Evolutionary conservation across 1,139 yeast genomes (phyloP).

Genomic region (Blastobotrys serpentis): DNA sequence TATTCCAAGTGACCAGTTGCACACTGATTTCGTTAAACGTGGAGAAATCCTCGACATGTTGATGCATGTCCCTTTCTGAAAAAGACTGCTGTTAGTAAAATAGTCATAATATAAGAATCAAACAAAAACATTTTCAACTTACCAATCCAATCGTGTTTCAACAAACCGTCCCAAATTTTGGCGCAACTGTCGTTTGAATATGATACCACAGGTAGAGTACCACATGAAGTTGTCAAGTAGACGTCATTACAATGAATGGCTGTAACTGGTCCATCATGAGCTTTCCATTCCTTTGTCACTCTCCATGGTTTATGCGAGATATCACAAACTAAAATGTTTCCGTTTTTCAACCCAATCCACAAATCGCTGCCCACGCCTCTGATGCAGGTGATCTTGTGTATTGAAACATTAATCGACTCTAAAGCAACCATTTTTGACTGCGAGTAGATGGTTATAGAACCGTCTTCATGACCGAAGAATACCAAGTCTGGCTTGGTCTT

Average conservation of each 20-base stretch:
- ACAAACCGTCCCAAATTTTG: constrained; percentile 40
- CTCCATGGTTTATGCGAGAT: constrained; percentile 37
- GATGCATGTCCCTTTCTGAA: constrained; percentile 34
- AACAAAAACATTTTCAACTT: constrained; percentile 14
- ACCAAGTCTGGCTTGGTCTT: constrained; percentile 33
- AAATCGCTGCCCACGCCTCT: constrained; percentile 36
- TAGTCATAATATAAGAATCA: too few relatives aligned
- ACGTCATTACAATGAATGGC: constrained; percentile 24
- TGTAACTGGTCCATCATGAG: constrained; percentile 36
- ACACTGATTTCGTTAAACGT: constrained; percentile 32
- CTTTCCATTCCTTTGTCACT: constrained; percentile 43
- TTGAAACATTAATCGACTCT: constrained; percentile 39
- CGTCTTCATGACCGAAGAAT: constrained; percentile 46
- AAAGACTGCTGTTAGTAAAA: constrained; percentile 1
- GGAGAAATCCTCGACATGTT: constrained; percentile 35
- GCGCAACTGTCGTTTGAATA: constrained; percentile 28
- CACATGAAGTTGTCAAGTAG: constrained; percentile 14
- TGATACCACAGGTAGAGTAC: constrained; percentile 24
- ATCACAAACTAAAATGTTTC: constrained; percentile 40
- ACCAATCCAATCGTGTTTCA: constrained; percentile 40
- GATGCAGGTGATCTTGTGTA: constrained; percentile 37
- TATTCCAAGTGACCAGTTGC: constrained; percentile 44
- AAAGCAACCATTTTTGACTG: constrained; percentile 29
- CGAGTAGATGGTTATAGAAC: constrained; percentile 40
- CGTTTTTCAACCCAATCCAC: constrained; percentile 45